phyloP scores from a whole-genome alignment of 78 protist species.

The Dictyostelium firmibasis region DNA sequence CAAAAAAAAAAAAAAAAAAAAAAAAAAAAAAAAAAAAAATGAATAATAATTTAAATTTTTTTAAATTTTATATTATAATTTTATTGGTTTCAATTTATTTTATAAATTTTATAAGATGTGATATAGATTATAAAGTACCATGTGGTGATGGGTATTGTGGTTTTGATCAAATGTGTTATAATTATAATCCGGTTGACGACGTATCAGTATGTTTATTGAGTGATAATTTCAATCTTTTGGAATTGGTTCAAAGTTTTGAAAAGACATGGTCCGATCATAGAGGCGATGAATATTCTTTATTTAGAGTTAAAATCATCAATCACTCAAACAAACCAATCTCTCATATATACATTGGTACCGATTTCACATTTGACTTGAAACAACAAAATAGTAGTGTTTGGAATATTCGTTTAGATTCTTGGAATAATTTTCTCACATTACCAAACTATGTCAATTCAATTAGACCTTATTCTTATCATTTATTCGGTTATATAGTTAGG shows the following conservation, averaged over 20 bases:
- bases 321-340: not conserved
- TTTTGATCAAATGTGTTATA: conserved; percentile 8
- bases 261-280: conserved; percentile 17
- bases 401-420: conserved; percentile 2
- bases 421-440: not conserved
- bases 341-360: not conserved
- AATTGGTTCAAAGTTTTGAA: conserved; percentile 19
- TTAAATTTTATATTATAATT: too few species aligned
- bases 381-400: not conserved
- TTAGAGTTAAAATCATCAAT: conserved; percentile 17
- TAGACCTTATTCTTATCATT: not conserved
- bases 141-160: conserved; percentile 42
- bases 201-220: not conserved
- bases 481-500: conserved; percentile 20
- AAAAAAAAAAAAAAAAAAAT: too few species aligned
- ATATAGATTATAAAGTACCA: not conserved
- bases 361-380: not conserved
- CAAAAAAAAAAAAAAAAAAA: too few species aligned
- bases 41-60: not conserved
- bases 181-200: not conserved
- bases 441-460: not conserved
- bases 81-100: not conserved
- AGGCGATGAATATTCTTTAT: not conserved
- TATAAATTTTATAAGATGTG: not conserved
- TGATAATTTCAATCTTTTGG: not conserved